Evolutionary conservation across 805 yeast species (phyloP).

Genomic region (Brettanomyces nanus): DNA sequence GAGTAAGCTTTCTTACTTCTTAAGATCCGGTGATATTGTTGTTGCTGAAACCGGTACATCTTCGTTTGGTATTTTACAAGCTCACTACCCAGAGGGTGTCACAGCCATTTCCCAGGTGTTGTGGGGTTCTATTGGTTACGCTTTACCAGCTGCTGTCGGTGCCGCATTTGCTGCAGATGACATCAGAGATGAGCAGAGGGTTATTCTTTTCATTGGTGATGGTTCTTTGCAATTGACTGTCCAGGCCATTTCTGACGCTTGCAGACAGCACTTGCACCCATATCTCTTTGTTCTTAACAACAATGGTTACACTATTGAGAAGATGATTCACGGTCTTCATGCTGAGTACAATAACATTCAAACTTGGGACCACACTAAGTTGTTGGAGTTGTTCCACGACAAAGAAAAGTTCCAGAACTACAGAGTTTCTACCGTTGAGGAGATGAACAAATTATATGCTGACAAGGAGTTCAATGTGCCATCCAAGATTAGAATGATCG

Average conservation of each 20-base stretch:
- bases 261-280: constrained; percentile 59
- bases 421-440: constrained; percentile 49
- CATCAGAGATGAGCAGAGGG: constrained; percentile 52
- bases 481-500: constrained; percentile 56
- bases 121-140: constrained; percentile 71
- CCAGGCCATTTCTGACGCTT: constrained; percentile 64
- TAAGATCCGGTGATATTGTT: constrained; percentile 57
- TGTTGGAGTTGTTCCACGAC: constrained; percentile 56
- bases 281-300: constrained; percentile 64
- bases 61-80: constrained; percentile 61
- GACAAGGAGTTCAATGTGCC: constrained; percentile 42
- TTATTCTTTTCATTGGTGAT: constrained; percentile 62
- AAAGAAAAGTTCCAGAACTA: constrained; percentile 42
- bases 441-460: constrained; percentile 42
- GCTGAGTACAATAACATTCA: constrained; percentile 63
- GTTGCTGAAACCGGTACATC: constrained; percentile 72
- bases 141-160: constrained; percentile 62
- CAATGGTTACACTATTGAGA: constrained; percentile 69
- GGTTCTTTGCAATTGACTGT: constrained; percentile 71
- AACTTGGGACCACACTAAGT: constrained; percentile 55
- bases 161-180: constrained; percentile 68
- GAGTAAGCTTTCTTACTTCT: constrained; percentile 56
- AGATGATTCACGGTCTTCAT: constrained; percentile 60
- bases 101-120: constrained; percentile 66
- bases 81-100: constrained; percentile 54